Evolutionary conservation across 768 basidiomycete genomes (phyloP), one percentile per base, ranked within the genome.

Genomic region (Macrolepiota fuliginosa): DNA sequence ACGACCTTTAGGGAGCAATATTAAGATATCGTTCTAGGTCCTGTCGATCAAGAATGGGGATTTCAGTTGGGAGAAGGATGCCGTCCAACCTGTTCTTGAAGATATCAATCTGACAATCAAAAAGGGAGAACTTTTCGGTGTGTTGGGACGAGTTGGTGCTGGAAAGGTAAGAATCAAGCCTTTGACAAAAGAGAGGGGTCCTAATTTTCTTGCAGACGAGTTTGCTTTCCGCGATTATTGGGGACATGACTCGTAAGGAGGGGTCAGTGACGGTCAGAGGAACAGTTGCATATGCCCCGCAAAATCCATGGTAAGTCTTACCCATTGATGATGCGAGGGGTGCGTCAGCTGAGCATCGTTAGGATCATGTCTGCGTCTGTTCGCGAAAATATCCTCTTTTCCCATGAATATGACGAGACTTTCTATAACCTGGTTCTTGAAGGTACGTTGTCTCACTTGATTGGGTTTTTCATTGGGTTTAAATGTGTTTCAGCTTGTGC

Each of bases 371-470:
- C 92, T 1, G 86, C 92, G 0, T 88, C 91, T 1, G 83, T 98
- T 54, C 84, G 89, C 39, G 92, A 94, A 46, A 98, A 98, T 68
- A 98, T 98, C 63, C 69, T 92, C 36, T 98, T 98, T 75, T 94
- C 89, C 10, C 91, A 96, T 72, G 83, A 87, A 66, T 97, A 89
- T 63, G 94, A 98, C 55, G 88, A 91, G 63, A 80, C 79, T 0
- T 96, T 93, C 66, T 96, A 96, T 66, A 82, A 91, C 57, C 69
- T 88, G 15, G 93, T 95, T 4, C 72, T 95, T 3, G 91, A 94
- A 77, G 90, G 91, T 88, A 49, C 4, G 70, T 40, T 4, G 7
- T 53, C 12, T 46, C 4, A 6, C 36, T n/a, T 24, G 47, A 32
- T 15, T 35, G 46, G 29, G 40, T 49, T 24, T 54, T 11, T 35